phyloP scores from a whole-genome alignment of 2,329 filamentous ascomycete genomes.

The Verruconis gallopava region DNA sequence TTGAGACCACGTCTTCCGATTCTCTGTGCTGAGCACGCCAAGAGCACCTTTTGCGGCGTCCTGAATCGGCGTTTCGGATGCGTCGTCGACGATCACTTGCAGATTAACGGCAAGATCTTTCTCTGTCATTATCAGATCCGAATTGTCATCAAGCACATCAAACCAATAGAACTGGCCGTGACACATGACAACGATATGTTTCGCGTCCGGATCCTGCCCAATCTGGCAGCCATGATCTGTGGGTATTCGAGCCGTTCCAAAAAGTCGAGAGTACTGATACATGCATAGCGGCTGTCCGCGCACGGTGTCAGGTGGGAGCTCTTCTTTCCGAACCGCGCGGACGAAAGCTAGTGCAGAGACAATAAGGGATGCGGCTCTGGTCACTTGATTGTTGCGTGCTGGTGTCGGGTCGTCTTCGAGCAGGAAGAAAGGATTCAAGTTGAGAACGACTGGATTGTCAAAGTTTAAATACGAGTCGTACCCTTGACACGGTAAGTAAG shows the following conservation, averaged over 20 bases:
- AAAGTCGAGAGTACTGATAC: constrained; percentile 94
- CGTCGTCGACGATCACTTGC: constrained; percentile 84
- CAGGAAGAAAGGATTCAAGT: constrained; percentile 95
- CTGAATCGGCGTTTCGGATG: constrained; percentile 75
- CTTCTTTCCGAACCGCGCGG: constrained; percentile 80
- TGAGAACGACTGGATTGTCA: constrained; percentile 93
- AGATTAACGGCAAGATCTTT: constrained; percentile 86
- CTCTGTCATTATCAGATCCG: constrained; percentile 93
- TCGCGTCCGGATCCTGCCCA: constrained; percentile 83
- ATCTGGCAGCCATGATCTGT: constrained; percentile 94
- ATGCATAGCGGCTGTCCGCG: constrained; percentile 82
- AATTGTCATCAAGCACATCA: constrained; percentile 87
- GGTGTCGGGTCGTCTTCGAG: constrained; percentile 96
- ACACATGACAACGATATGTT: constrained; percentile 85
- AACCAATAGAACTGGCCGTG: constrained; percentile 99
- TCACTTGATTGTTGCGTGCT: constrained; percentile 91
- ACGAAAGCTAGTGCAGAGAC: constrained; percentile 87
- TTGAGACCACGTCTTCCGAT: constrained; percentile 90
- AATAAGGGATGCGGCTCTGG: constrained; percentile 79
- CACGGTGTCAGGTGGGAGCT: constrained; percentile 77
- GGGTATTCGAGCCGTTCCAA: constrained; percentile 86
- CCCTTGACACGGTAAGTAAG: constrained; percentile 42
- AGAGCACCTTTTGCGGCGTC: constrained; percentile 91
- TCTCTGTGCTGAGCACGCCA: constrained; percentile 90
- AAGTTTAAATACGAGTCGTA: constrained; percentile 98